phyloP scores from a whole-genome alignment of 2,329 filamentous ascomycete genomes.

The Trichoderma aggressivum region DNA sequence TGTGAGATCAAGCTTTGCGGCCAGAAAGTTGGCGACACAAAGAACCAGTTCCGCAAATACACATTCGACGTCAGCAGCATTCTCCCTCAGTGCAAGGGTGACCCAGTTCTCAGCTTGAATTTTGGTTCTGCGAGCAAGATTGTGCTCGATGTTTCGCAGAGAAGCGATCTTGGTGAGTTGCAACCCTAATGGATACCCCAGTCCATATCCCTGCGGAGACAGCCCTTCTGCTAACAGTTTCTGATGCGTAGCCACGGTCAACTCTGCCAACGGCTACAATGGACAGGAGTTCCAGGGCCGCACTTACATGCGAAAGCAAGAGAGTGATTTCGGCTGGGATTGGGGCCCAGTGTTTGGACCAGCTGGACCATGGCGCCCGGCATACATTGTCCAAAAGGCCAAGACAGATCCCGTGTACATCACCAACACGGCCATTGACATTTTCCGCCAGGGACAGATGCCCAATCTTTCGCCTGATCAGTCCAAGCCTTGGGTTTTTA shows the following conservation, averaged over 20 bases:
- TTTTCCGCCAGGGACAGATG: conserved; percentile 56
- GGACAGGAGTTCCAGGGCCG: conserved; percentile 21
- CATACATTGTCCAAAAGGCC: conserved; percentile 51
- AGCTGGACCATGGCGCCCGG: conserved; percentile 59
- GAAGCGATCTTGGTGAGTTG: conserved; percentile 2
- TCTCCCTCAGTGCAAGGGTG: conserved; percentile 27
- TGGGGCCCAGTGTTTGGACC: conserved; percentile 60
- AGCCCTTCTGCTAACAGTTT: background rate
- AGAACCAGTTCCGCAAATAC: conserved; percentile 63
- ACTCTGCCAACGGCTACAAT: conserved; percentile 1
- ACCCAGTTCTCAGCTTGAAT: conserved; percentile 20
- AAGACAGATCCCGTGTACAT: conserved; percentile 29
- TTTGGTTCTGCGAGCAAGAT: conserved; percentile 24
- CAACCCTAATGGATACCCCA: background rate
- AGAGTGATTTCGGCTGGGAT: conserved; percentile 64
- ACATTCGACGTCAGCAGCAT: conserved; percentile 53
- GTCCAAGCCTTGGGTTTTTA: conserved; percentile 55
- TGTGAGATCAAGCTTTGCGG: conserved; percentile 54
- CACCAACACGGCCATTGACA: conserved; percentile 48
- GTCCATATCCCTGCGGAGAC: background rate
- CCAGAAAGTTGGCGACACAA: conserved; percentile 50
- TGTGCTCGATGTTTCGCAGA: conserved; percentile 4
- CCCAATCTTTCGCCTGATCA: conserved; percentile 58
- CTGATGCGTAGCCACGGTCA: background rate
- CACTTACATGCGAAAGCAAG: conserved; percentile 51